phyloP scores from a whole-genome alignment of 805 yeast species.

The Brettanomyces naardenensis region DNA sequence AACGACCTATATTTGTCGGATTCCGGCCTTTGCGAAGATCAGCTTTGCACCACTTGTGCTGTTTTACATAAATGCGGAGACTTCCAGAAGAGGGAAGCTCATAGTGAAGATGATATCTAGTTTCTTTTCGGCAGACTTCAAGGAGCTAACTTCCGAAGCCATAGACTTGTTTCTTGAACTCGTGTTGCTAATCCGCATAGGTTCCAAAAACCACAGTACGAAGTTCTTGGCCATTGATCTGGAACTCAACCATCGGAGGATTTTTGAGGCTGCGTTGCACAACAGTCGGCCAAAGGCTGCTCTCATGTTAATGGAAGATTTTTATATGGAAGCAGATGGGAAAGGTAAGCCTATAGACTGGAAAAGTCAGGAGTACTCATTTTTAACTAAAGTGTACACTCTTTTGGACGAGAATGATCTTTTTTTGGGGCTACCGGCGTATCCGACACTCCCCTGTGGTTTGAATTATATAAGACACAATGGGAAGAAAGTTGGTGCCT shows the following conservation, averaged over 20 bases:
- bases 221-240: conserved; percentile 25
- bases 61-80: conserved; percentile 16
- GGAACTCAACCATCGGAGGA: conserved; percentile 21
- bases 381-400: conserved; percentile 35
- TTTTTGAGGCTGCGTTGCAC: conserved; percentile 27
- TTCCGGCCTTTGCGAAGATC: conserved; percentile 21
- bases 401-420: conserved; percentile 57
- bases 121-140: conserved; percentile 15
- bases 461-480: conserved; percentile 31
- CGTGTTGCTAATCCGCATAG: conserved; percentile 32
- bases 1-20: conserved; percentile 23
- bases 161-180: conserved; percentile 22
- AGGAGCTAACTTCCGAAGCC: conserved; percentile 7
- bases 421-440: conserved; percentile 54
- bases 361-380: conserved; percentile 3
- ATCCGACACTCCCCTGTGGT: conserved; percentile 46
- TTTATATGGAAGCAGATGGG: conserved; percentile 14
- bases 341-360: conserved; percentile 6
- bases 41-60: conserved; percentile 24
- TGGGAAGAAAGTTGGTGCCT: conserved; percentile 16
- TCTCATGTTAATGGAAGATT: conserved; percentile 42
- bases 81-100: conserved; percentile 11
- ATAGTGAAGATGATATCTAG: conserved; percentile 15
- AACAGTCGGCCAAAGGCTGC: conserved; percentile 33
- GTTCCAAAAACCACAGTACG: conserved; percentile 24